Base-by-base conservation (phyloP, 225 moss, liverwort and hornwort species). In the Pseudisothecium myosuroides region DNA sequence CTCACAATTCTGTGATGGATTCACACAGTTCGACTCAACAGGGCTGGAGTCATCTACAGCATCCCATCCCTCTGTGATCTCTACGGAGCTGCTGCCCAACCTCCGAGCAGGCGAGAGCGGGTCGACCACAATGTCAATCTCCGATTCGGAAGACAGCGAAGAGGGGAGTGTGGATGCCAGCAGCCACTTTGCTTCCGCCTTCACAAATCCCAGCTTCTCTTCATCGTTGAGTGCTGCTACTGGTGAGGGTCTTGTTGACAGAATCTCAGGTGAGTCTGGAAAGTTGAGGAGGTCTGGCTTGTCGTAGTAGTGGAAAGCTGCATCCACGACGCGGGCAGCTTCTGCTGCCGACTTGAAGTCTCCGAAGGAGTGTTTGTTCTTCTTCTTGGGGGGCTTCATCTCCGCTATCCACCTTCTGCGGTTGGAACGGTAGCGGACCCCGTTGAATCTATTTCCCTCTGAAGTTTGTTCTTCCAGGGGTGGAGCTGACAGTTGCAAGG, bases 291-390 rank as follows among this genome's bases (percentile, higher is more conserved):
- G 82, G 26, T n/a, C 31, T 37, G 76, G 76, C 69, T 29, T 83
- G 68, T 52, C 39, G 60, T 86, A 88, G 80, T 90, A 24, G 73
- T 88, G 52, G 59, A 59, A 88, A 23, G 84, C 90, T 37, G 71
- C 90, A 49, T 90, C 90, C 37, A 87, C 84, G 36, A 31, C 72
- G 55, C 80, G 84, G 45, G 90, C 90, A 64, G 90, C 87, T 62
- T 63, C 36, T 72, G 67, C 54, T 72, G 68, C 72, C 45, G 84
- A 79, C 63, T 87, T 87, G 64, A 87, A 90, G 43, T 90, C 83
- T 61, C 88, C 87, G 56, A 88, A 90, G 11, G 87, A 78, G 13
- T 80, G 64, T 47, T 88, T 88, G 87, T 83, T 78, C 71, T 47
- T 84, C 29, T 52, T 37, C 76, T 9, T 20, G 36, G 84, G 87